Evolutionary conservation across 108 stramenopile species (phyloP), one percentile per base, ranked within the genome.

Genomic region (Cyclotella atomus): DNA sequence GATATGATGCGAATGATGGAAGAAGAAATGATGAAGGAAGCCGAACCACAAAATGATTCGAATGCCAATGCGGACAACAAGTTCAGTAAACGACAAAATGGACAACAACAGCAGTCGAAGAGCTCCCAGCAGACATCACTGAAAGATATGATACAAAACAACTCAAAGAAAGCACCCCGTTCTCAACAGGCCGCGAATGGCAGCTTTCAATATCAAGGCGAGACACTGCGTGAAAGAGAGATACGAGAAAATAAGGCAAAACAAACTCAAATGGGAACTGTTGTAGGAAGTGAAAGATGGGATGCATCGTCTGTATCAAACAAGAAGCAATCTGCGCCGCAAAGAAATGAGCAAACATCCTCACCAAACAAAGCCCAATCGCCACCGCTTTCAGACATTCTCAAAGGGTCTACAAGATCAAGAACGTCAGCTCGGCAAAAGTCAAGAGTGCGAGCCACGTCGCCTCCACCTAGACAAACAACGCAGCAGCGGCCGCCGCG

Each of bases 1-100:
- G 79, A 72, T 43, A 80, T 80, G 73, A 74, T 74, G 73, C 64
- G 65, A 21, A 72, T 80, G 79, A 62, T 80, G 71, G 79, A 80
- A 35, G 71, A 80, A 43, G 79, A 80, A 52, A 68, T 80, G 79
- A 62, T 65, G 67, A 25, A 61, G 30, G 34, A 38, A 47, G 49
- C 32, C 0, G n/a, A 32, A 28, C 30, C 28, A 44, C 17, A 56
- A 60, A 25, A 68, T 21, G 32, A 9, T 30, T 17, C 32, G 5
- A 68, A 23, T 30, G 56, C 33, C 19, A 33, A 41, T n/a, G 55
- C 20, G 30, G 60, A 17, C 46, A 62, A 61, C 25, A 62, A 45
- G 59, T 46, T 8, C 29, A 33, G 20, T 19, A 33, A 27, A 27
- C 15, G 52, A 16, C 23, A n/a, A 25, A 52, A 36, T 20, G n/a